Evolutionary conservation across 805 yeast species (phyloP).

Genomic region (Teunomyces stri): DNA sequence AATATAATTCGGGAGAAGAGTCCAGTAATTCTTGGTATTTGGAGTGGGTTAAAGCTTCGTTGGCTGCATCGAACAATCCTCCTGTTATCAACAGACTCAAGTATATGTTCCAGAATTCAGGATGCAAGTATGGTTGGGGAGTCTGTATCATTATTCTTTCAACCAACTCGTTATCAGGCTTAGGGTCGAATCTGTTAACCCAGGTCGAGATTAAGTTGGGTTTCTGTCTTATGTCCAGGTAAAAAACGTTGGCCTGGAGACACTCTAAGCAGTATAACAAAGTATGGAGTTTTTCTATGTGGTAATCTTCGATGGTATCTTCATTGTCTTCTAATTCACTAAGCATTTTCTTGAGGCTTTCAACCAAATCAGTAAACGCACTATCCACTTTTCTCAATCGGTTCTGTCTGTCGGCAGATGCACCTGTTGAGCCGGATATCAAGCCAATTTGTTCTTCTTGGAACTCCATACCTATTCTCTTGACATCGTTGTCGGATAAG

Average conservation of each 20-base stretch:
- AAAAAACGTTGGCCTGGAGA: conserved; percentile 51
- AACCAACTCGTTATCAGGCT: conserved; percentile 54
- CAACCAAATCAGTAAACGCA: conserved; percentile 27
- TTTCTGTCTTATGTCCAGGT: conserved; percentile 32
- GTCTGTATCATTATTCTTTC: conserved; percentile 44
- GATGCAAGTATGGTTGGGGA: conserved; percentile 47
- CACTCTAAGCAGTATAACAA: conserved; percentile 55
- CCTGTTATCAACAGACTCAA: conserved; percentile 55
- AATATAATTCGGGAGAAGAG: conserved; percentile 29
- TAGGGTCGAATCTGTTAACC: conserved; percentile 69
- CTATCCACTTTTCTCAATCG: conserved; percentile 16
- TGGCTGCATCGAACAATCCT: conserved; percentile 60
- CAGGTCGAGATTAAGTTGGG: conserved; percentile 52
- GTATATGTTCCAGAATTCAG: conserved; percentile 61
- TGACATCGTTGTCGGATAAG: conserved; percentile 18
- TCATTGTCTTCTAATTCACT: conserved; percentile 26
- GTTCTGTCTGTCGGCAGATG: neutral
- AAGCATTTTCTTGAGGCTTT: conserved; percentile 28
- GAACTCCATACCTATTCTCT: conserved; percentile 12
- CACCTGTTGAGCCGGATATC: neutral
- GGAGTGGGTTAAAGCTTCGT: conserved; percentile 44
- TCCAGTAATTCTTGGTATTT: conserved; percentile 39
- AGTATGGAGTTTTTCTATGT: conserved; percentile 32
- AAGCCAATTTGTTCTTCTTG: conserved; percentile 33
- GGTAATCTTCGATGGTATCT: conserved; percentile 12